Percentiles rank a stretch among this genome's conserved stretches.
phyloP scores from a whole-genome alignment of 2,329 filamentous ascomycete genomes.

The Cercospora sesami region DNA sequence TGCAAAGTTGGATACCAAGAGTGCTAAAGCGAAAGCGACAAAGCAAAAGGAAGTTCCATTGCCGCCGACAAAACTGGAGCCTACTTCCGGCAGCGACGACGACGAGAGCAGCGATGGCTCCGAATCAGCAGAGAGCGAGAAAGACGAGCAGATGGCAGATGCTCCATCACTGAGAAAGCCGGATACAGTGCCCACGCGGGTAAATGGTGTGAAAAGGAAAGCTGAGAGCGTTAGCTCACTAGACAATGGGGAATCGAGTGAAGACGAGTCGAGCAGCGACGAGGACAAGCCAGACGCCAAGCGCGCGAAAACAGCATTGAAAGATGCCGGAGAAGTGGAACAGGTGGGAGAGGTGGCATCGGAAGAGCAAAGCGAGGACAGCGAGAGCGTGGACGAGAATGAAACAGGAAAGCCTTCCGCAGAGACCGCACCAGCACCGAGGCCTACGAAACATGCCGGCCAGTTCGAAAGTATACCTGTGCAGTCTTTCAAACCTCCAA shows the following conservation, averaged over 20 bases:
- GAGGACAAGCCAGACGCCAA: conserved; percentile 15
- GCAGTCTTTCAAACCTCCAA: conserved; percentile 38
- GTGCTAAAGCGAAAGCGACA: conserved; percentile 12
- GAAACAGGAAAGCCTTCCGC: not conserved
- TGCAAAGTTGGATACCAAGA: conserved; percentile 12
- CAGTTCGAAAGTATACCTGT: conserved; percentile 25
- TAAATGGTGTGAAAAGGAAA: conserved; percentile 37
- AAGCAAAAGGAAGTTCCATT: conserved; percentile 13
- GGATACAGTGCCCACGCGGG: conserved; percentile 22
- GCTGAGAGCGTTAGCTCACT: conserved; percentile 21
- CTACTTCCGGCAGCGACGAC: conserved; percentile 21
- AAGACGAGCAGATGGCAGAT: conserved; percentile 20
- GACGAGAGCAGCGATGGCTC: conserved; percentile 35
- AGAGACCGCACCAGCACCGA: not conserved
- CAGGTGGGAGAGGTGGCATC: conserved; percentile 10
- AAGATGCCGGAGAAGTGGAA: conserved; percentile 9
- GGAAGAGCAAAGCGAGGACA: conserved; percentile 18
- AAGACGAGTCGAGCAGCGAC: conserved; percentile 21
- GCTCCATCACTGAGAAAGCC: conserved; percentile 21
- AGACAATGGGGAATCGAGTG: conserved; percentile 11
- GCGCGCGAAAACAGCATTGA: conserved; percentile 15
- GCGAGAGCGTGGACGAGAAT: conserved; percentile 15
- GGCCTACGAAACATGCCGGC: not conserved
- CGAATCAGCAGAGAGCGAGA: conserved; percentile 23
- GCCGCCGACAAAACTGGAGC: conserved; percentile 8